Conservation (phyloP, 768 basidiomycete genomes). For the Omphalotus guepiniiformis region DNA sequence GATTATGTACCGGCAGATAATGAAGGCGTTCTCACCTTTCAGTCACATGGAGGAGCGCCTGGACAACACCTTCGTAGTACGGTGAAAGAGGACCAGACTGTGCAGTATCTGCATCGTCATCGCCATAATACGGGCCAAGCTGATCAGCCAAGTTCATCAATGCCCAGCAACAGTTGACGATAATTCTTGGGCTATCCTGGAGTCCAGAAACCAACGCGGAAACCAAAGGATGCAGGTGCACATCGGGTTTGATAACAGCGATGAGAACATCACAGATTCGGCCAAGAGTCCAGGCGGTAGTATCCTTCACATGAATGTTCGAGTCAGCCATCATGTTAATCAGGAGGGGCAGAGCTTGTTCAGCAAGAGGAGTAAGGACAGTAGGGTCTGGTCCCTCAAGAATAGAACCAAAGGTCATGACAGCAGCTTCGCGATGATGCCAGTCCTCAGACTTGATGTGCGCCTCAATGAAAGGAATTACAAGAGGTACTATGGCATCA, state of each 20-base stretch:
- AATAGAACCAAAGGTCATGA: conserved; percentile 98
- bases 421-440: conserved; percentile 94
- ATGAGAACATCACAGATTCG: conserved; percentile 91
- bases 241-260: conserved; percentile 80
- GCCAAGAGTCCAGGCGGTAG: conserved; percentile 96
- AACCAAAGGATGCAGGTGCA: conserved; percentile 80
- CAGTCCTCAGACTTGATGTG: conserved; percentile 92
- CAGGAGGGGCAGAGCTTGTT: conserved; percentile 89
- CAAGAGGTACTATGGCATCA: conserved; percentile 85
- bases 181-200: conserved; percentile 77
- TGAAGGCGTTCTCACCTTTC: conserved; percentile 60
- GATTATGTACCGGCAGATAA: not conserved
- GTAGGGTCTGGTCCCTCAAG: conserved; percentile 91
- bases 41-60: conserved; percentile 79
- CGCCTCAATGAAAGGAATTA: conserved; percentile 97
- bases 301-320: conserved; percentile 88
- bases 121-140: conserved; percentile 62
- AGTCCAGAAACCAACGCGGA: conserved; percentile 80
- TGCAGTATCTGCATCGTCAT: conserved; percentile 33
- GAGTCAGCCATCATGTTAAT: conserved; percentile 93
- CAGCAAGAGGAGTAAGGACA: conserved; percentile 85
- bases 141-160: conserved; percentile 95
- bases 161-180: conserved; percentile 94
- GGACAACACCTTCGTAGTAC: conserved; percentile 85
- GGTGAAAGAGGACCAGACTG: conserved; percentile 70